Percentiles rank a stretch among this genome's conserved stretches.
Conservation (phyloP, 1,284 basidiomycete species). For the Waitea zeae region DNA sequence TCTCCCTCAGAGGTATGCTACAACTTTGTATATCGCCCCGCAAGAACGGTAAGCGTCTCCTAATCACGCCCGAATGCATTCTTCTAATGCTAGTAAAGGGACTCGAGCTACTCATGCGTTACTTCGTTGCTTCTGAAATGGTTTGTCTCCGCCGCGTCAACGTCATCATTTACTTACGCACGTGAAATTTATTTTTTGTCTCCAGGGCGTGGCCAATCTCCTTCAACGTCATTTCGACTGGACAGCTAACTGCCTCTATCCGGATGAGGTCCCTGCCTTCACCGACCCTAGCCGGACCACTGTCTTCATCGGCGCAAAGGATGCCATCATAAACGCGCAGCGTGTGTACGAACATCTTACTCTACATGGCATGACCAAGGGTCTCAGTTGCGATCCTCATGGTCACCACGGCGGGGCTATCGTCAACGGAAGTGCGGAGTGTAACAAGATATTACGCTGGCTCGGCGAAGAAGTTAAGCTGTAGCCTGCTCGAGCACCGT, state of each 20-base stretch:
- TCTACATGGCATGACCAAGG: conserved; percentile 57
- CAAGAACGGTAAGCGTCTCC: conserved; percentile 27
- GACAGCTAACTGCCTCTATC: conserved; percentile 80
- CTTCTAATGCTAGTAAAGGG: conserved; percentile 25
- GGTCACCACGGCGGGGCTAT: conserved; percentile 64
- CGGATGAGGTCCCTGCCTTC: conserved; percentile 73
- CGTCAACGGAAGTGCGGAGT: conserved; percentile 30
- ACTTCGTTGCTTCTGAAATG: conserved; percentile 74
- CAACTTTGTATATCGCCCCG: conserved; percentile 69
- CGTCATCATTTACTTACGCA: conserved; percentile 65
- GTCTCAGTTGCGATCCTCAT: conserved; percentile 51
- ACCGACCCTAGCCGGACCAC: conserved; percentile 37
- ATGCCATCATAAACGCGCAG: conserved; percentile 66
- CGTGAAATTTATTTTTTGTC: neutral
- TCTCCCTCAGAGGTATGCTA: too few relatives aligned
- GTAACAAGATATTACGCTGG: conserved; percentile 51
- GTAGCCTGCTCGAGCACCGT: too few relatives aligned
- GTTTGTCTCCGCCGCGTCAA: too few relatives aligned
- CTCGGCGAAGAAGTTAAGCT: conserved; percentile 22
- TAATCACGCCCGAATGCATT: conserved; percentile 3
- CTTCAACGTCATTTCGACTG: conserved; percentile 56
- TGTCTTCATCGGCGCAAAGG: conserved; percentile 68
- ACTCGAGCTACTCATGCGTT: conserved; percentile 65
- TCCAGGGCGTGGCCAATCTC: neutral
- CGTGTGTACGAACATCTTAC: conserved; percentile 59